Percentiles rank a stretch among this genome's conserved stretches.
These are phyloP conservation scores for Domatiomyces catenatus DNA, from an alignment of 2,329 filamentous ascomycete species.

Conservation along the genomic window DNA sequence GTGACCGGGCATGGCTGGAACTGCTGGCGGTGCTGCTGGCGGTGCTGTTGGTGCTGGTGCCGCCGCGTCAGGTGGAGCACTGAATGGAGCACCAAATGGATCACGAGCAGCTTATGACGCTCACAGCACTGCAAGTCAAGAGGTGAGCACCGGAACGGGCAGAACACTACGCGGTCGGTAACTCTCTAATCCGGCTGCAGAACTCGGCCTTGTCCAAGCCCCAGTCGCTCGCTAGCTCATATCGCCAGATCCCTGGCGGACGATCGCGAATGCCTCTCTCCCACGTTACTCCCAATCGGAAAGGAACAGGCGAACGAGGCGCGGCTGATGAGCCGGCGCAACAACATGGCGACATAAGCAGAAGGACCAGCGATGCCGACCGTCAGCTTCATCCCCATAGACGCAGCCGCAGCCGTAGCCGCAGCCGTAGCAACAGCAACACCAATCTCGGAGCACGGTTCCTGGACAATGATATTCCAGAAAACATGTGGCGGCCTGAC, in stretches of 20 bases:
- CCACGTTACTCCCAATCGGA: slow-evolving; percentile 10
- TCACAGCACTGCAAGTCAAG: slow-evolving; percentile 7
- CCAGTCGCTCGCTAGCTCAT: not conserved
- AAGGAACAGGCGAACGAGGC: slow-evolving; percentile 5
- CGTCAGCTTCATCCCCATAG: slow-evolving; percentile 23
- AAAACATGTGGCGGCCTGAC: slow-evolving; percentile 17
- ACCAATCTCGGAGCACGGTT: slow-evolving; percentile 11
- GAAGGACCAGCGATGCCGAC: slow-evolving; percentile 26
- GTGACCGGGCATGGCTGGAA: not conserved
- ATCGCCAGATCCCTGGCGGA: slow-evolving; percentile 8
- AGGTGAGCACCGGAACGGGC: slow-evolving; percentile 5
- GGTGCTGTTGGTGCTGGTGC: not conserved
- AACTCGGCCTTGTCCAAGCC: not conserved
- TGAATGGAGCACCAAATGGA: slow-evolving; percentile 6
- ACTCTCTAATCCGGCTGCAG: not conserved
- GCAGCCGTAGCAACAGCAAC: slow-evolving; percentile 19
- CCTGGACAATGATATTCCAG: slow-evolving; percentile 16
- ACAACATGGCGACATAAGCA: slow-evolving; percentile 19
- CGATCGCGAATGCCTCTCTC: slow-evolving; percentile 10
- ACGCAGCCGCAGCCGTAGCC: slow-evolving; percentile 24
- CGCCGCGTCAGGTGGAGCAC: slow-evolving; percentile 5
- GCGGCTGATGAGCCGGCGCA: slow-evolving; percentile 20
- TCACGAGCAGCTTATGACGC: slow-evolving; percentile 4
- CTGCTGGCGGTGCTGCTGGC: slow-evolving; percentile 2
- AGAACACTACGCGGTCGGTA: not conserved